Percentiles rank a stretch among this genome's conserved stretches.
Evolutionary conservation across 257 asterid genomes (phyloP).

Genomic region (Jacaranda copaia): DNA sequence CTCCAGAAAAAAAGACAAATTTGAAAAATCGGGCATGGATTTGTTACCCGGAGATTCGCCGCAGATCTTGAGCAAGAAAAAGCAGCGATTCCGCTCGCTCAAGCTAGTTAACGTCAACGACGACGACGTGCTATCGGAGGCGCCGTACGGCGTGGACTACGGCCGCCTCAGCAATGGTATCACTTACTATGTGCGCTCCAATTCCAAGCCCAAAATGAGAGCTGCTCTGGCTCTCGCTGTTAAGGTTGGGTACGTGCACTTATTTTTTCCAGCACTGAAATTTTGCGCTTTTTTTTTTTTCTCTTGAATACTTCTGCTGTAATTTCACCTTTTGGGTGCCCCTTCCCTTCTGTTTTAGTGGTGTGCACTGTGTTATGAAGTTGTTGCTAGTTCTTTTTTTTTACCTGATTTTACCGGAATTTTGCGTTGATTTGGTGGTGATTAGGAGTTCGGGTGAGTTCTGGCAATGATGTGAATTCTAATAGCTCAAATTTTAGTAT

Average conservation of each 20-base stretch:
- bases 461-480: slow-evolving; percentile 6
- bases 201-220: slow-evolving; percentile 94
- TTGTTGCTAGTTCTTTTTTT: not conserved
- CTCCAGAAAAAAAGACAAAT: not conserved
- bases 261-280: not conserved
- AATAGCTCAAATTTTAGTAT: not conserved
- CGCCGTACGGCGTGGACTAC: slow-evolving; percentile 76
- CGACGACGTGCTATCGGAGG: slow-evolving; percentile 70
- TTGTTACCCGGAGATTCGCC: slow-evolving; percentile 76
- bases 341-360: not conserved
- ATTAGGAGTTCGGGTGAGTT: slow-evolving; percentile 15
- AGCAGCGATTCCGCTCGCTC: slow-evolving; percentile 81
- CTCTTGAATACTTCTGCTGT: not conserved
- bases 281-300: not conserved
- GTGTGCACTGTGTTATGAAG: slow-evolving; percentile 3
- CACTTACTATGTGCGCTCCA: slow-evolving; percentile 86
- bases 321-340: not conserved
- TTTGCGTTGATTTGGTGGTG: slow-evolving; percentile 18
- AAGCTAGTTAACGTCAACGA: slow-evolving; percentile 74
- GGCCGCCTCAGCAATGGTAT: slow-evolving; percentile 90
- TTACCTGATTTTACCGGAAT: no score
- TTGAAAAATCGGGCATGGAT: slow-evolving; percentile 58
- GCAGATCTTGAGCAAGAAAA: slow-evolving; percentile 58
- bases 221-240: slow-evolving; percentile 95
- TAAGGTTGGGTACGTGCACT: slow-evolving; percentile 79